Base-by-base conservation (phyloP, 176 grass and related monocot genomes). In the Phyllostachys edulis region DNA sequence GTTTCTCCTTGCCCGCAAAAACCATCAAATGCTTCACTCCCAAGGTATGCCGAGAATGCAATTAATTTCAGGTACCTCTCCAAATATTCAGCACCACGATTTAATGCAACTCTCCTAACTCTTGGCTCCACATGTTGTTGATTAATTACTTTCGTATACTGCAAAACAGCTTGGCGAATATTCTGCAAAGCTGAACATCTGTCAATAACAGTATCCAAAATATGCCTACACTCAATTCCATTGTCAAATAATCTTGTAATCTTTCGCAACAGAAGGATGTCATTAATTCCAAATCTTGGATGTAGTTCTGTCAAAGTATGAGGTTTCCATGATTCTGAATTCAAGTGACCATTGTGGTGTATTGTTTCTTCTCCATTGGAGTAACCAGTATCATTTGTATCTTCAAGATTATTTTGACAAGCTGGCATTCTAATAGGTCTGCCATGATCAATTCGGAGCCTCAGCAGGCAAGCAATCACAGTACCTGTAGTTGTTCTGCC, bases 31-130 rank as follows among this genome's bases (percentile, higher is more conserved):
- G 93, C 91, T 90, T 98, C 80, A 47, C 96, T 96, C 74, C 96
- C 89, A 85, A 98, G 85, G 81, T 98, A 98, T 87, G 93, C 96
- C 3, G 96, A 93, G 78, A 98, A 98, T 46, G 93, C 93, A 85
- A 98, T 95, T 90, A 98, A 96, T 78, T 96, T 98, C 27, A 98
- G 82, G 79, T 98, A 98, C 73, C 89, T 90, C 88, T 98, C 96
- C 78, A 98, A 91, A 85, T 98, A 98, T 84, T 98, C 96, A 77
- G 93, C 96, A 39, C 89, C 91, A 74, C 96, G 93, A 80, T 88
- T 95, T 90, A 98, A 82, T 69, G 96, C 96, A 70, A 98, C 91
- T 91, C 93, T 91, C 85, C 91, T 90, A 78, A 94, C 93, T 88
- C 96, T 92, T 65, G 88, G 91, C 17, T 98, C 96, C 75, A 96